phyloP scores from a whole-genome alignment of 805 yeast genomes.

The Ogataea neopini region DNA sequence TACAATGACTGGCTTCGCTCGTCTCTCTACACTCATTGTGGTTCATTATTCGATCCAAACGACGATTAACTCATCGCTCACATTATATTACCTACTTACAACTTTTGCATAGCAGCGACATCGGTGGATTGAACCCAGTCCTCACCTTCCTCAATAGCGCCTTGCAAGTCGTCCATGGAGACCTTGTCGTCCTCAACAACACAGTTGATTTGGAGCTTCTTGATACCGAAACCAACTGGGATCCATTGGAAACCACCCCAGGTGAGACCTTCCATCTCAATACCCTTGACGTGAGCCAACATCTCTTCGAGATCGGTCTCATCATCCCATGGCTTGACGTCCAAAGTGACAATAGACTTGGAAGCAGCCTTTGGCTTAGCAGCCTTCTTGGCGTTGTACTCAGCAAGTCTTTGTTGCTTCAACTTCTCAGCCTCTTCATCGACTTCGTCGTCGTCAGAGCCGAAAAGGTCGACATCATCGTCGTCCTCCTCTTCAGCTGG shows the following conservation, averaged over 20 bases:
- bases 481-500: slow-evolving; percentile 77
- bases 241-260: slow-evolving; percentile 99
- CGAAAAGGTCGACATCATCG: slow-evolving; percentile 90
- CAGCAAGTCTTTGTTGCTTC: slow-evolving; percentile 97
- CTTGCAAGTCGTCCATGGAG: slow-evolving; percentile 86
- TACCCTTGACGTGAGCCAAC: slow-evolving; percentile 80
- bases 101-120: slow-evolving; percentile 97
- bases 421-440: slow-evolving; percentile 97
- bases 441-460: slow-evolving; percentile 90
- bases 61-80: no score
- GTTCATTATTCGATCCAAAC: no score
- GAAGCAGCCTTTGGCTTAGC: slow-evolving; percentile 98
- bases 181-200: slow-evolving; percentile 98
- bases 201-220: slow-evolving; percentile 97
- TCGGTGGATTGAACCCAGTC: slow-evolving; percentile 99
- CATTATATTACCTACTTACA: slow-evolving; percentile 61
- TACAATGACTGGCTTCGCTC: slow-evolving; percentile 1
- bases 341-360: slow-evolving; percentile 94
- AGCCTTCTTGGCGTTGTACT: slow-evolving; percentile 96
- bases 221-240: slow-evolving; percentile 99
- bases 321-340: slow-evolving; percentile 99
- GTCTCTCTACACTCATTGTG: no score
- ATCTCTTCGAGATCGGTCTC: slow-evolving; percentile 94
- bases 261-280: slow-evolving; percentile 87
- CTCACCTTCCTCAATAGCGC: slow-evolving; percentile 82